phyloP scores from a whole-genome alignment of 2,329 filamentous ascomycete species.

The Epichloe elymi region DNA sequence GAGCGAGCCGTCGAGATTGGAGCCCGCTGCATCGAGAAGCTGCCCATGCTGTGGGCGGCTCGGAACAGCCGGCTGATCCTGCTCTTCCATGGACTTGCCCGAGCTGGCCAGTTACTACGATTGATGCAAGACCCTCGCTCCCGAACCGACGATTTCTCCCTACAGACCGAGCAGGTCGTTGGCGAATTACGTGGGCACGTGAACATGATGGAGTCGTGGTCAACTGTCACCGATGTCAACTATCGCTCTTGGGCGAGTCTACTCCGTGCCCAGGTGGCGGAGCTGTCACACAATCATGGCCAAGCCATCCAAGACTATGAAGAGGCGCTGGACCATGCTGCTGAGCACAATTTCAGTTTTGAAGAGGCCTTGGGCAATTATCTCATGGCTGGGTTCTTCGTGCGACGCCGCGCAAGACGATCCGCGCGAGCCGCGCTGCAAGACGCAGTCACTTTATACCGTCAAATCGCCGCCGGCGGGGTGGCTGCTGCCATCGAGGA shows the following conservation, averaged over 20 bases:
- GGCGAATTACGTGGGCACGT: slow-evolving; percentile 40
- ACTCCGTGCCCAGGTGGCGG: slow-evolving; percentile 54
- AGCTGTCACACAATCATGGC: slow-evolving; percentile 45
- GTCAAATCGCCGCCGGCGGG: slow-evolving; percentile 55
- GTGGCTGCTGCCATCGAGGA: slow-evolving; percentile 55
- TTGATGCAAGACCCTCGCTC: slow-evolving; percentile 34
- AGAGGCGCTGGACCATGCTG: slow-evolving; percentile 56
- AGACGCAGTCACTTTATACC: slow-evolving; percentile 55
- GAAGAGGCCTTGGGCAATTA: slow-evolving; percentile 65
- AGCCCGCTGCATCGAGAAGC: slow-evolving; percentile 31
- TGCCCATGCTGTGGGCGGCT: slow-evolving; percentile 43
- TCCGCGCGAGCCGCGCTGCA: slow-evolving; percentile 56
- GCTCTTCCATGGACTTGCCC: slow-evolving; percentile 46
- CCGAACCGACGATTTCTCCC: slow-evolving; percentile 27
- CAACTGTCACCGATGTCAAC: slow-evolving; percentile 53
- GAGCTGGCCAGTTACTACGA: slow-evolving; percentile 38
- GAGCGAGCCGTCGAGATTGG: slow-evolving; percentile 45
- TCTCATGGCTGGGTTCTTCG: slow-evolving; percentile 58
- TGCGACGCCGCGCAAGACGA: slow-evolving; percentile 50
- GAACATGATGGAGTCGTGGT: slow-evolving; percentile 50
- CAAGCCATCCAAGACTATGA: slow-evolving; percentile 53
- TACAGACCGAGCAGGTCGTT: slow-evolving; percentile 35
- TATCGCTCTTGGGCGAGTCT: slow-evolving; percentile 57
- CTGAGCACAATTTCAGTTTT: slow-evolving; percentile 51
- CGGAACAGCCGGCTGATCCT: slow-evolving; percentile 44